A percentile compares a stretch with the other conserved stretches of the same genome.
Evolutionary conservation across 495 filamentous ascomycete genomes (phyloP).

Genomic region (Mytilinidion resinicola): DNA sequence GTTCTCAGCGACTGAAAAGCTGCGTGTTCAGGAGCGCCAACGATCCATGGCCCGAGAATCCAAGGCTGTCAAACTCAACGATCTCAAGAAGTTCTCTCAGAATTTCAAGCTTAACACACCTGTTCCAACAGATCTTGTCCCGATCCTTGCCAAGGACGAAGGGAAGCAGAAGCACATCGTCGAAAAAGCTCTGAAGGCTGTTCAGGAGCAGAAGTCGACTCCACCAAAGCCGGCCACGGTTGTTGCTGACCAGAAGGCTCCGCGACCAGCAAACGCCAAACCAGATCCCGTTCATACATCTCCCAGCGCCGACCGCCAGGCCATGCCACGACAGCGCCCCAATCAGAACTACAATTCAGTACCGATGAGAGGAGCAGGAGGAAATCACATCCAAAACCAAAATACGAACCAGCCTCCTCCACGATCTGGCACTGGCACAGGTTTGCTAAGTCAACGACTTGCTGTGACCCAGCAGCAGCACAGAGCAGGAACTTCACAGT

Average conservation of each 20-base stretch:
- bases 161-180: slow-evolving; percentile 88
- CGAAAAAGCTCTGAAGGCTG: slow-evolving; percentile 55
- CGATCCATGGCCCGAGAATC: slow-evolving; percentile 61
- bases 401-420: slow-evolving; percentile 32
- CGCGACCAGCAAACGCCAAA: slow-evolving; percentile 23
- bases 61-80: slow-evolving; percentile 83
- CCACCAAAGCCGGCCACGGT: slow-evolving; percentile 35
- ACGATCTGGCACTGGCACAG: slow-evolving; percentile 41
- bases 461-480: slow-evolving; percentile 52
- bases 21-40: slow-evolving; percentile 63
- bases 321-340: slow-evolving; percentile 42
- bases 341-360: slow-evolving; percentile 20
- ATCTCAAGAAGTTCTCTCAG: slow-evolving; percentile 88
- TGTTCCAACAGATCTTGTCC: slow-evolving; percentile 84
- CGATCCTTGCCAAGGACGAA: slow-evolving; percentile 93
- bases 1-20: slow-evolving; percentile 73
- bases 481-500: slow-evolving; percentile 32
- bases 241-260: slow-evolving; percentile 24
- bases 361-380: slow-evolving; percentile 15
- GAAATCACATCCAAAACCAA: slow-evolving; percentile 37
- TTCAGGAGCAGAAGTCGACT: slow-evolving; percentile 50
- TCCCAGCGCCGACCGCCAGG: slow-evolving; percentile 40
- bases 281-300: slow-evolving; percentile 17
- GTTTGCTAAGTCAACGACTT: slow-evolving; percentile 44
- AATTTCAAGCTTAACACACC: slow-evolving; percentile 90